These are phyloP conservation scores for Jackrogersella minutella DNA, from an alignment of 495 filamentous ascomycete genomes.

Conservation along the genomic window DNA sequence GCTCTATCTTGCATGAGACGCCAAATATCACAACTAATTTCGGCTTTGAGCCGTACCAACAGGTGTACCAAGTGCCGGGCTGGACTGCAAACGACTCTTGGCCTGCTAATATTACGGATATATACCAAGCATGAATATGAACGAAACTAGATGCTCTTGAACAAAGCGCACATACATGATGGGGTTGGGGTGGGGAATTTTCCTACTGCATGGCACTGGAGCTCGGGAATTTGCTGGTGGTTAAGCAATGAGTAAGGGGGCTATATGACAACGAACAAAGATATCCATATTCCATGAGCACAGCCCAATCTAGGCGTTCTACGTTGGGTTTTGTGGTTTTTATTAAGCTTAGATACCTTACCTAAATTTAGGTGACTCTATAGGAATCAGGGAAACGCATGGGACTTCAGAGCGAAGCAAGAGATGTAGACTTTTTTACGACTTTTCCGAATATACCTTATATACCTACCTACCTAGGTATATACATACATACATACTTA, in stretches of 20 bases:
- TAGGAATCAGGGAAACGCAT: not conserved
- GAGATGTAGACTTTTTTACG: conserved; percentile 2
- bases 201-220: conserved; percentile 24
- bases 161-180: conserved; percentile 8
- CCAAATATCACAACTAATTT: conserved; percentile 15
- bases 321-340: conserved; percentile 15
- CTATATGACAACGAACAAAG: conserved; percentile 3
- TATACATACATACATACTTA: conserved; percentile 4
- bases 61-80: conserved; percentile 27
- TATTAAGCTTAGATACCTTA: conserved; percentile 3
- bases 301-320: conserved; percentile 8
- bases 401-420: not conserved
- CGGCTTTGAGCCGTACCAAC: conserved; percentile 33
- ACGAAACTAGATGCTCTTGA: conserved; percentile 2
- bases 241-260: conserved; percentile 7
- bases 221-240: conserved; percentile 18
- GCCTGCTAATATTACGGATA: conserved; percentile 34
- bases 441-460: conserved; percentile 12
- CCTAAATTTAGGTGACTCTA: not conserved
- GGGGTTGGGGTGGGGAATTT: not conserved
- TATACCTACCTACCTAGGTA: too few relatives aligned
- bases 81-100: conserved; percentile 33
- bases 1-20: conserved; percentile 21
- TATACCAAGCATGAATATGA: conserved; percentile 32
- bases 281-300: too few relatives aligned